Evolutionary conservation across 2,329 filamentous ascomycete genomes (phyloP).

Genomic region (Seiridium unicorne): DNA sequence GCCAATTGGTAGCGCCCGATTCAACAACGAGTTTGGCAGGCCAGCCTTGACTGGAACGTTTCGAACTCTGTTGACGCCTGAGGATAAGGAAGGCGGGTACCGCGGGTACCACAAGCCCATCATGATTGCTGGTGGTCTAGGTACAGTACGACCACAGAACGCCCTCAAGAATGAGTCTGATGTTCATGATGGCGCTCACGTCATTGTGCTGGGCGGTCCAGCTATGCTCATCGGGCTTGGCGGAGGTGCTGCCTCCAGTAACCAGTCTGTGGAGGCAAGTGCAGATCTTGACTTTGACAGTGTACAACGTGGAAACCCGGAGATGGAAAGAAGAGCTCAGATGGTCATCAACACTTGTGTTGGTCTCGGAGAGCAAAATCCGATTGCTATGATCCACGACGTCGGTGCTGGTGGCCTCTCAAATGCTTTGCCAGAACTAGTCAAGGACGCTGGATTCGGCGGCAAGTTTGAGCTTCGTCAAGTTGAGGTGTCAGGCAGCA

Average conservation of each 20-base stretch:
- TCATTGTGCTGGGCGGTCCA: conserved; percentile 84
- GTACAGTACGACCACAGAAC: conserved; percentile 86
- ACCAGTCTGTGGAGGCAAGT: conserved; percentile 81
- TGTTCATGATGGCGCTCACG: conserved; percentile 83
- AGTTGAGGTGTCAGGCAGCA: conserved; percentile 82
- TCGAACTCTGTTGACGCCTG: conserved; percentile 77
- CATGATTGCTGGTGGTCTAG: conserved; percentile 84
- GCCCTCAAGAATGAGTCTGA: conserved; percentile 79
- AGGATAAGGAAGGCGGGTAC: conserved; percentile 48
- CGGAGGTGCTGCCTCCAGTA: conserved; percentile 90
- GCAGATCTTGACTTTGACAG: conserved; percentile 95
- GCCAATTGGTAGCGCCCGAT: conserved; percentile 89
- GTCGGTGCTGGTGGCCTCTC: conserved; percentile 90
- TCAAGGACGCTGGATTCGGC: conserved; percentile 77
- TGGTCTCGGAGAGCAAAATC: conserved; percentile 78
- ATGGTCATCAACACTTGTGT: conserved; percentile 97
- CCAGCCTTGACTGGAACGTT: conserved; percentile 89
- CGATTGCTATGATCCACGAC: conserved; percentile 96
- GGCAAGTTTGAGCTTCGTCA: conserved; percentile 94
- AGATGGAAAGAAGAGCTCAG: conserved; percentile 92
- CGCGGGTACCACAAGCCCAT: conserved; percentile 95
- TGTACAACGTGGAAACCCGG: conserved; percentile 94
- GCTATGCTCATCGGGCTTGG: conserved; percentile 98
- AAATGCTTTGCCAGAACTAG: conserved; percentile 71
- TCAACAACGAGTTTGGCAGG: conserved; percentile 94